Evolutionary conservation across 208 protist species (phyloP).

Genomic region (Trypanosoma boissoni): DNA sequence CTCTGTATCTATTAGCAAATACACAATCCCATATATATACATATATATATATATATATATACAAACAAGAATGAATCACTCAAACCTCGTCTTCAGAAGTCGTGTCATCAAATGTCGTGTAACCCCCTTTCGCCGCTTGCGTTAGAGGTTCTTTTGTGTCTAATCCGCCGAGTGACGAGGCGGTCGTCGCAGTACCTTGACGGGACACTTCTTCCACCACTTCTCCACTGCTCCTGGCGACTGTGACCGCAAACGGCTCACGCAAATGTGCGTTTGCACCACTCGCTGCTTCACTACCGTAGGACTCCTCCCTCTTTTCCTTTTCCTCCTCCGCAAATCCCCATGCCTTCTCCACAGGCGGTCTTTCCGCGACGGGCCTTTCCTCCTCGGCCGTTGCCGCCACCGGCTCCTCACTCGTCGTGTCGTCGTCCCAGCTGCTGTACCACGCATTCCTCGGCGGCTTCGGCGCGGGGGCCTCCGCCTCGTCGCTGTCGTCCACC

Average conservation of each 20-base stretch:
- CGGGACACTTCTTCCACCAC: conserved; percentile 33
- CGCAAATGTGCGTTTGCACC: too few species aligned
- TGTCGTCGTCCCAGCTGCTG: conserved; percentile 25
- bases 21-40: background rate
- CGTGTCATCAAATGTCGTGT: conserved; percentile 1
- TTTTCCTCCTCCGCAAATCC: conserved; percentile 25
- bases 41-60: background rate
- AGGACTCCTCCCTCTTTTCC: conserved; percentile 9
- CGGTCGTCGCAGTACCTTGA: conserved; percentile 43
- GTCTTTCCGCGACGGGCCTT: conserved; percentile 9
- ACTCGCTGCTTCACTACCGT: too few species aligned
- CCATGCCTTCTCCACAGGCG: conserved; percentile 33
- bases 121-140: conserved; percentile 17
- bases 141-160: conserved; percentile 1
- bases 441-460: conserved; percentile 5
- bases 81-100: background rate
- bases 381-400: conserved; percentile 5
- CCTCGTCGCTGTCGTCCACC: conserved; percentile 1
- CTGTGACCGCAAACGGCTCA: too few species aligned
- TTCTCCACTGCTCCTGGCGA: too few species aligned
- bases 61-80: background rate
- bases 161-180: conserved; percentile 26
- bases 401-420: conserved; percentile 1
- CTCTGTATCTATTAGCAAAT: too few species aligned
- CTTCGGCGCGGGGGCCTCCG: background rate